Evolutionary conservation across 2,329 filamentous ascomycete genomes (phyloP).

Genomic region (Trichoderma sp.): DNA sequence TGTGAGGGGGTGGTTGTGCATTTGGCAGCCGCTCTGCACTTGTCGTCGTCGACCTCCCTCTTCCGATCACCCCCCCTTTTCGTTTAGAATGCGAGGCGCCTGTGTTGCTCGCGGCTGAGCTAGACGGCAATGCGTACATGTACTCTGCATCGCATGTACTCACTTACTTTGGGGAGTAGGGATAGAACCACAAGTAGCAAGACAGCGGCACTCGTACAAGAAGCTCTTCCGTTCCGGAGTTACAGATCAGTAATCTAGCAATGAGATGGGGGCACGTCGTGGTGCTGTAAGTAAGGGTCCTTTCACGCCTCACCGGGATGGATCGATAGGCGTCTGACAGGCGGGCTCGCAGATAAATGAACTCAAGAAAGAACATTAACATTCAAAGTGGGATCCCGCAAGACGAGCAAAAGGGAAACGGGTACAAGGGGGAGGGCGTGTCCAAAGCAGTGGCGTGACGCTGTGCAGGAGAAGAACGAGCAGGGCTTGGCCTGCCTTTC

Average conservation of each 20-base stretch:
- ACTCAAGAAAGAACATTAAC: background rate
- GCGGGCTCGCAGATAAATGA: constrained; percentile 13
- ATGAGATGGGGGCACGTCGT: background rate
- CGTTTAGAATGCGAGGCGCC: background rate
- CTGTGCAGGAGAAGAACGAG: background rate
- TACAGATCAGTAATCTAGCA: background rate
- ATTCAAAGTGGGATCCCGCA: background rate
- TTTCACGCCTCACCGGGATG: constrained; percentile 7
- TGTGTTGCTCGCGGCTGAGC: too few relatives aligned
- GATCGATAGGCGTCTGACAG: constrained; percentile 26
- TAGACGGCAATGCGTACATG: too few relatives aligned
- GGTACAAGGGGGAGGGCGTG: constrained; percentile 2
- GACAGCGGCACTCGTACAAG: background rate
- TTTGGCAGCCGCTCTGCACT: background rate
- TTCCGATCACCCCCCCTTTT: background rate
- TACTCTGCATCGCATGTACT: too few relatives aligned
- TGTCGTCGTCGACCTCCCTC: background rate
- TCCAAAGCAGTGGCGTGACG: constrained; percentile 16
- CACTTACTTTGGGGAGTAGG: too few relatives aligned
- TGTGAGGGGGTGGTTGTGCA: constrained; percentile 3
- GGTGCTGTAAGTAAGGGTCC: background rate
- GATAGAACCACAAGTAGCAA: background rate
- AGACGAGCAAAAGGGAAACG: background rate
- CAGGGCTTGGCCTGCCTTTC: constrained; percentile 3
- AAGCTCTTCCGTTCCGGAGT: background rate